Evolutionary conservation across 225 moss, liverwort and hornwort genomes (phyloP).

Genomic region (Climacium dendroides): DNA sequence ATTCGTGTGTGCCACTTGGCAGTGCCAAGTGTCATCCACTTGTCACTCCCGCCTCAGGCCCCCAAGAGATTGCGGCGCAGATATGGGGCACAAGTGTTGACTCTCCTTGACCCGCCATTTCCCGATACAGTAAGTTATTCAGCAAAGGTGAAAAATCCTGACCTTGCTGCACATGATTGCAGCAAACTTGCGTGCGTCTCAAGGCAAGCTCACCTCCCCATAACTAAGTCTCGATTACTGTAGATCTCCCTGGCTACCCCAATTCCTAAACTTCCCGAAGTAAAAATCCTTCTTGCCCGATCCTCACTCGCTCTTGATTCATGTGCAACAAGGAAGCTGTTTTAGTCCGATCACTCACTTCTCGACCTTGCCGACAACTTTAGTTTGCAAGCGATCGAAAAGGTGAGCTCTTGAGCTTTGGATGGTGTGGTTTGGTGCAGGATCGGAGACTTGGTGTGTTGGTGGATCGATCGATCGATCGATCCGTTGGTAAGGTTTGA

Average conservation of each 20-base stretch:
- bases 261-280: background rate
- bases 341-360: background rate
- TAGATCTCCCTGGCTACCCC: background rate
- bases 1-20: too few species aligned
- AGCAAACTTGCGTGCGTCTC: background rate
- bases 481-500: background rate
- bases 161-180: background rate
- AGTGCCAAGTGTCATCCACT: background rate
- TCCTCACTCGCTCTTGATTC: background rate
- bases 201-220: background rate
- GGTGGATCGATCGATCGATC: too few species aligned
- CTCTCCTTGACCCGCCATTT: background rate
- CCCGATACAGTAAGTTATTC: background rate
- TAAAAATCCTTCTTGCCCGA: background rate
- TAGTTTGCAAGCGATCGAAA: too few species aligned
- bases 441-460: background rate
- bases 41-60: background rate
- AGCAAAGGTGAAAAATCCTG: background rate
- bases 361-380: background rate
- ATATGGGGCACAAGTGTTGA: background rate
- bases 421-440: background rate
- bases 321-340: background rate
- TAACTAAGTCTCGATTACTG: background rate
- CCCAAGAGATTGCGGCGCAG: background rate
- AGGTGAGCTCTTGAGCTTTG: background rate